These are phyloP conservation scores for Mercurialis annua DNA, from an alignment of 345 rosid species.

Conservation along the genomic window DNA sequence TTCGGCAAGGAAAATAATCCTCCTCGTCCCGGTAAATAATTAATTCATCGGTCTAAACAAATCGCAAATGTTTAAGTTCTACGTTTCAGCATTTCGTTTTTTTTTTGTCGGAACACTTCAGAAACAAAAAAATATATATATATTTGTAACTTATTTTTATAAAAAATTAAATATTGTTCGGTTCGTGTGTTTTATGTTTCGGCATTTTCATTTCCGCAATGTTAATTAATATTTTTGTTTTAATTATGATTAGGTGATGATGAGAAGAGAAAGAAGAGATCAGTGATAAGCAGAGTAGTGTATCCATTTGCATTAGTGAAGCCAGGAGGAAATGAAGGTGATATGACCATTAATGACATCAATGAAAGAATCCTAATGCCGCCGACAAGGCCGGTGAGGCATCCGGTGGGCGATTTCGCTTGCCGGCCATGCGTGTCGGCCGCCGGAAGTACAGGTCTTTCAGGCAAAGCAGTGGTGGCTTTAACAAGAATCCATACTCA, in stretches of 20 bases:
- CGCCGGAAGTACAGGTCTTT: conserved; percentile 70
- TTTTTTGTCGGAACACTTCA: too few relatives aligned
- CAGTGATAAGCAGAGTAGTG: conserved; percentile 49
- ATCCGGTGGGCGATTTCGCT: conserved; percentile 93
- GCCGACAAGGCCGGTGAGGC: conserved; percentile 80
- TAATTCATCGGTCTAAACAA: too few relatives aligned
- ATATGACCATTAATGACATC: conserved; percentile 74
- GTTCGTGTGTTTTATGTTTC: too few relatives aligned
- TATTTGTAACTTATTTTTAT: too few relatives aligned
- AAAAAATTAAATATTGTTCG: too few relatives aligned
- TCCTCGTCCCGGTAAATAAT: not conserved
- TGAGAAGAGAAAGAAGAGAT: conserved; percentile 43
- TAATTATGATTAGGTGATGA: not conserved
- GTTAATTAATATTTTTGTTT: too few relatives aligned
- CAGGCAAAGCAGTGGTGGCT: conserved; percentile 92
- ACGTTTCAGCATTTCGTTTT: too few relatives aligned
- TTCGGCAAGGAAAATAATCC: conserved; percentile 20
- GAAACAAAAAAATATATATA: too few relatives aligned
- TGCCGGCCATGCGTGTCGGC: conserved; percentile 67
- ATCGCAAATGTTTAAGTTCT: too few relatives aligned
- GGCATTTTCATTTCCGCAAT: too few relatives aligned
- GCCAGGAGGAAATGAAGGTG: conserved; percentile 86
- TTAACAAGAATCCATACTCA: conserved; percentile 89
- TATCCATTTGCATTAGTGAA: conserved; percentile 96
- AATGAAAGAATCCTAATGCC: conserved; percentile 79